Base-by-base conservation (phyloP, 768 basidiomycete species). In the Xerocomellus chrysenteron region DNA sequence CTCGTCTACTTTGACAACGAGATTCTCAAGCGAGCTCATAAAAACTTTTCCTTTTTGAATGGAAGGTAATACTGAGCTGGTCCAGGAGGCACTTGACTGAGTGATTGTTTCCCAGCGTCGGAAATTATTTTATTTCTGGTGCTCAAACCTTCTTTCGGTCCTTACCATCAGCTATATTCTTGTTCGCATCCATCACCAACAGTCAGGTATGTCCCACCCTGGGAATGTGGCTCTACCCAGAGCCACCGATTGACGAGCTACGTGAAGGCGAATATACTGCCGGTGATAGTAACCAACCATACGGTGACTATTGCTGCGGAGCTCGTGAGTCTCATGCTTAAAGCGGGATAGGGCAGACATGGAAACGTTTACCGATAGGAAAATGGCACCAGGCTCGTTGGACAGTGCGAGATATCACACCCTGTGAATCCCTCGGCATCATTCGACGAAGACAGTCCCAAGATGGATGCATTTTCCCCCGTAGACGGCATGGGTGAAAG, bases 231-330 rank as follows among this genome's bases (percentile, higher is more conserved):
- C 42, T 57, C 47, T 48, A 9, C 30, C 30, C 30, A 30, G 35
- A 5, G 54, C 45, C 50, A 50, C 45, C 21, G 50, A 24, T 56
- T 62, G 60, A 61, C 55, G 47, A 39, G 41, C 50, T 52, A 67
- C 45, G 54, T 59, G 40, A 71, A 79, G 81, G 87, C 91, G 12
- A 82, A 87, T 57, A 95, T 98, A 55, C 75, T 96, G 2, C 95
- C 95, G 0, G 92, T 87, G 4, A 89, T 98, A 60, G 85, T 95
- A 40, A 98, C 95, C 13, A 95, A 93, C 71, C 92, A 93, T 69
- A 94, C 90, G 0, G 92, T 94, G n/a, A 97, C 94, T 14, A 94
- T 98, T 59, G 92, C 94, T 39, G 93, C 88, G 24, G 88, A 95
- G 72, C 79, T 96, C 65, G 90, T 84, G 30, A 65, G 78, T 74